These are phyloP conservation scores for Leccinum huronense DNA, from an alignment of 1,284 basidiomycete genomes.

Conservation along the genomic window DNA sequence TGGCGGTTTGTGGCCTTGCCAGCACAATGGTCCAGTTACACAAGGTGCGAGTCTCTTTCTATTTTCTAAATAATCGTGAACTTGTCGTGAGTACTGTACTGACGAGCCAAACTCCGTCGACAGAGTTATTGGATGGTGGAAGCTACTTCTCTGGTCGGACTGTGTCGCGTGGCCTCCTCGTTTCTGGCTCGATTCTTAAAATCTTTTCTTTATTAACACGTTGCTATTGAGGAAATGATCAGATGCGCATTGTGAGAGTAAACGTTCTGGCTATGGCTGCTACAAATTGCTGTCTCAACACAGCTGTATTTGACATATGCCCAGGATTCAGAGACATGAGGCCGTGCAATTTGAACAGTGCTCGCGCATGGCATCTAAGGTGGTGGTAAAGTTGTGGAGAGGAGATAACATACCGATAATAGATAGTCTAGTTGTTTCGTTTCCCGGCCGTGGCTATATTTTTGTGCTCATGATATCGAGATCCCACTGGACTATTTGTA, in stretches of 20 bases:
- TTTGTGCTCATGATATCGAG: neutral
- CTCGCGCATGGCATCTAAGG: neutral
- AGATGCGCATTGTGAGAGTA: neutral
- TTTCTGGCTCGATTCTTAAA: neutral
- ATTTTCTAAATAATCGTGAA: neutral
- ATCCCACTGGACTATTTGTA: neutral
- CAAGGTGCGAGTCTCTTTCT: slow-evolving; percentile 53
- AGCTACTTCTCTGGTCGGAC: neutral
- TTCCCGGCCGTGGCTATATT: neutral
- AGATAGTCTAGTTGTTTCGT: neutral
- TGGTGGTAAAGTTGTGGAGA: neutral
- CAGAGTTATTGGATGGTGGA: slow-evolving; percentile 25
- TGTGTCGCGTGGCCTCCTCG: neutral
- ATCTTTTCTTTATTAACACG: neutral
- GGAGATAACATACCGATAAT: neutral
- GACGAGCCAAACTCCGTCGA: neutral
- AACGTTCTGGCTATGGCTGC: neutral
- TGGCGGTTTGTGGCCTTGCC: slow-evolving; percentile 66
- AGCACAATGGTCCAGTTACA: slow-evolving; percentile 59
- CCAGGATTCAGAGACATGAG: neutral
- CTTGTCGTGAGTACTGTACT: neutral
- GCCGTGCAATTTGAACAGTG: neutral
- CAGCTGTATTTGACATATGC: neutral
- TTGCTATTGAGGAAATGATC: neutral
- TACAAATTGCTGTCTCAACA: neutral